Base-by-base conservation (phyloP, 78 protist genomes). In the Dictyostelium brefeldianum region DNA sequence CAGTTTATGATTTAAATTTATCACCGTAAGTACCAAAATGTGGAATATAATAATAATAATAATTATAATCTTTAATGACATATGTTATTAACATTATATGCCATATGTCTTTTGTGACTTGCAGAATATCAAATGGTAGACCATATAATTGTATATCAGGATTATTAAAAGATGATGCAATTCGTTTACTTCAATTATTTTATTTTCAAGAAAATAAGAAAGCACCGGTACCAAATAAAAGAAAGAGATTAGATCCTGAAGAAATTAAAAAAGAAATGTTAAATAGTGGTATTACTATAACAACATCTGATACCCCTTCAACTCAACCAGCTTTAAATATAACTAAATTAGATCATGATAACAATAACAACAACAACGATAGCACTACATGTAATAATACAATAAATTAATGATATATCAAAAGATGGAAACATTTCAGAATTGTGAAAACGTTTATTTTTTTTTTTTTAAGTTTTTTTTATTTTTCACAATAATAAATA, bases 161-260 rank as follows among this genome's bases (percentile, higher is more conserved):
- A 20, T 36, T 87, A 64, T 17, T 77, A 25, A 87, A 77, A 65
- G 78, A 87, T 4, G 22, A 65, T 62, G 92, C 92, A 5, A 77
- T 87, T n/a, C 48, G n/a, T 51, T 51, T 87, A 74, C 46, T 87
- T n/a, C 92, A 87, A 64, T 62, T 56, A 56, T 87, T 87, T 50
- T 87, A 87, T 43, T 48, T 48, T 14, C 92, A 87, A 77, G 92
- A 87, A 43, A 87, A 87, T 50, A 87, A 74, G 18, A 87, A 87
- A 65, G 92, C 92, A 18, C 92, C 91, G n/a, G 67, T 77, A 48
- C 92, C 92, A 47, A 87, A 87, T 50, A 87, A 87, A 50, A 87
- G 92, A 50, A 87, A 87, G 10, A 74, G 83, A 47, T 12, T 87
- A 11, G 92, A 87, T 87, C 82, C 83, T 20, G 83, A 87, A 18